phyloP scores from a whole-genome alignment of 2,329 filamentous ascomycete species.

The Epichloe elymi region DNA sequence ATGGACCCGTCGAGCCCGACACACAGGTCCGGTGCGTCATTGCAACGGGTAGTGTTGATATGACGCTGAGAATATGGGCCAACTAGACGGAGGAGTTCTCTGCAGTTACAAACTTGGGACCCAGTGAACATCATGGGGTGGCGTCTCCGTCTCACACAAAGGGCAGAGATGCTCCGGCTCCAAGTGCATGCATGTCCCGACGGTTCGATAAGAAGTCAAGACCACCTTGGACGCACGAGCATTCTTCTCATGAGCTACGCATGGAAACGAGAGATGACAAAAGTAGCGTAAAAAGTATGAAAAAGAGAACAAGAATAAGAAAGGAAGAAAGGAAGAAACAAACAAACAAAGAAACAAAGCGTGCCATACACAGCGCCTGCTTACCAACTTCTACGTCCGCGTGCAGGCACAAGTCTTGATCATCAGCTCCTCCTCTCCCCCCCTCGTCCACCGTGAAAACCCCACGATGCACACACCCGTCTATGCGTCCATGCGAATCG shows the following conservation, averaged over 20 bases:
- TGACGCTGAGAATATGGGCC: constrained; percentile 68
- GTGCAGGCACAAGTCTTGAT: background rate
- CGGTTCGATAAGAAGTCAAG: too few species aligned
- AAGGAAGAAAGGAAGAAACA: background rate
- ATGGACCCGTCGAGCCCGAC: constrained; percentile 25
- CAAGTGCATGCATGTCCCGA: too few species aligned
- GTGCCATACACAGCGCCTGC: background rate
- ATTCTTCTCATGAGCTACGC: background rate
- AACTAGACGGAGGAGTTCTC: constrained; percentile 18
- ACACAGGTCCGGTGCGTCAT: constrained; percentile 71
- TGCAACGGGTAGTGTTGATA: constrained; percentile 75
- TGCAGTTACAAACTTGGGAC: too few species aligned
- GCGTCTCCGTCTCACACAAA: too few species aligned
- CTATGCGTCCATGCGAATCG: too few species aligned
- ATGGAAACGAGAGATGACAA: background rate
- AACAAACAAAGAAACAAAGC: too few species aligned
- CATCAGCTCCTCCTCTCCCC: too few species aligned
- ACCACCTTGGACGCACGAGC: background rate
- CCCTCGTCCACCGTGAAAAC: background rate
- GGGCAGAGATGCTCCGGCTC: too few species aligned
- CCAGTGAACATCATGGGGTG: too few species aligned
- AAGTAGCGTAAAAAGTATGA: background rate
- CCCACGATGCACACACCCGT: background rate
- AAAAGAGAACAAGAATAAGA: accelerated
- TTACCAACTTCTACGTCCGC: background rate